These are phyloP conservation scores for Stephania japonica DNA, from an alignment of 164 flowering plant species.

Conservation along the genomic window DNA sequence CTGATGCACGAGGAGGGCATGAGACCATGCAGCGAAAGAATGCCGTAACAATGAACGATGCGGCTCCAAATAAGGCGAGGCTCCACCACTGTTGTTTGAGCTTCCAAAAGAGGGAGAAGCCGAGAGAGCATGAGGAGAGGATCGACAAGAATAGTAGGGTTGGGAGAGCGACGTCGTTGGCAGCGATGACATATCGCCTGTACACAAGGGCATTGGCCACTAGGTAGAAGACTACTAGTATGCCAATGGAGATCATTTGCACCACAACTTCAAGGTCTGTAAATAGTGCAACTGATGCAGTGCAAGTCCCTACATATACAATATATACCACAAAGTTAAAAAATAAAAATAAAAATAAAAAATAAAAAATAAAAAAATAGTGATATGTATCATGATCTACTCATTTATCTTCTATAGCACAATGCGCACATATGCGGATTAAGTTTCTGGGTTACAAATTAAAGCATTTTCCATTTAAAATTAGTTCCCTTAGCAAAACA, in stretches of 20 bases:
- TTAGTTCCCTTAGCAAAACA: too few species aligned
- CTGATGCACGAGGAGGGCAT: conserved; percentile 8
- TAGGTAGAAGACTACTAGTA: conserved; percentile 72
- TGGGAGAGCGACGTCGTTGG: conserved; percentile 31
- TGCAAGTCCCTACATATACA: conserved; percentile 55
- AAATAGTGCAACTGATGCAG: conserved; percentile 76
- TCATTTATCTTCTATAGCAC: too few species aligned
- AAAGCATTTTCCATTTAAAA: too few species aligned
- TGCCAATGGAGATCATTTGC: conserved; percentile 65
- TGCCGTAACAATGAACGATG: conserved; percentile 32
- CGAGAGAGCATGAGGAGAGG: conserved; percentile 47
- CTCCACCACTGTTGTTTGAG: conserved; percentile 42
- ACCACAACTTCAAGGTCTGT: conserved; percentile 60
- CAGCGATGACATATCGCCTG: conserved; percentile 36
- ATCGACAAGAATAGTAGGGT: conserved; percentile 55
- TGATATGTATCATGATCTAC: too few species aligned
- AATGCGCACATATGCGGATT: too few species aligned
- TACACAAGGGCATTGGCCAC: conserved; percentile 83
- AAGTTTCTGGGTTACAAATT: too few species aligned
- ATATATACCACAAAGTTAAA: too few species aligned
- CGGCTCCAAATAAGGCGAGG: conserved; percentile 34
- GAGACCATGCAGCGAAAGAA: conserved; percentile 40
- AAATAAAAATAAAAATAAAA: too few species aligned
- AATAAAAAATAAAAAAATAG: too few species aligned
- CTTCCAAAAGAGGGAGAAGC: conserved; percentile 64